These are phyloP conservation scores for Aspergillus persii DNA, from an alignment of 2,329 filamentous ascomycete species.

Conservation along the genomic window DNA sequence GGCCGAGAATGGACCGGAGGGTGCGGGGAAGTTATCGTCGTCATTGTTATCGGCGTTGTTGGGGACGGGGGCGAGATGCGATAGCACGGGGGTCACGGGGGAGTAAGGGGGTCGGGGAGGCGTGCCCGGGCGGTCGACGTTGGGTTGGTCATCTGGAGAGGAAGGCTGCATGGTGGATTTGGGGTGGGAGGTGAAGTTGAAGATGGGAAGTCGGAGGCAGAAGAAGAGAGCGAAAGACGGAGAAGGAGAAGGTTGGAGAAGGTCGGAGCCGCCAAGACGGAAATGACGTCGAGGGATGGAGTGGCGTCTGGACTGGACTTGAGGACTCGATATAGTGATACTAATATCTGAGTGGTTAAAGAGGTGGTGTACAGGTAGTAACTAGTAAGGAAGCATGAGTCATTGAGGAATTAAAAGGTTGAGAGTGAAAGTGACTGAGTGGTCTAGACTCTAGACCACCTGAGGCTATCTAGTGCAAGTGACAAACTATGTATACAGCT, in stretches of 20 bases:
- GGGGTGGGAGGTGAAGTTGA: neutral
- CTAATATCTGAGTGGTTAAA: too few relatives aligned
- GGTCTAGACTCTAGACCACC: too few relatives aligned
- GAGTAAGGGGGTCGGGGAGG: conserved; percentile 48
- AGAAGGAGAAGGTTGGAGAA: neutral
- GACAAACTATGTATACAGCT: too few relatives aligned
- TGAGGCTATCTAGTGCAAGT: too few relatives aligned
- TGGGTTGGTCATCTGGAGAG: conserved; percentile 17
- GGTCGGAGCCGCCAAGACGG: too few relatives aligned
- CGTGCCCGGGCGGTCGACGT: conserved; percentile 32
- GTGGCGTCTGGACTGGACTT: too few relatives aligned
- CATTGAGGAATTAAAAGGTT: too few relatives aligned
- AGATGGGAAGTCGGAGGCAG: neutral
- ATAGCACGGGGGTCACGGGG: conserved; percentile 46
- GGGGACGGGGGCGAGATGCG: conserved; percentile 32
- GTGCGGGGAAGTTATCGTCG: neutral
- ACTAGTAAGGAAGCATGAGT: too few relatives aligned
- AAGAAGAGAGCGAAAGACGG: neutral
- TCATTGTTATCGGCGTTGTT: neutral
- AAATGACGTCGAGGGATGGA: too few relatives aligned
- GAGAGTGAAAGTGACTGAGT: too few relatives aligned
- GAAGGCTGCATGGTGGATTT: conserved; percentile 21
- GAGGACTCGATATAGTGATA: too few relatives aligned
- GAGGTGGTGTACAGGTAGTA: too few relatives aligned
- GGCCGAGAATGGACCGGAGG: conserved; percentile 15